Evolutionary conservation across 2,329 filamentous ascomycete genomes (phyloP).

Genomic region (Zymoseptoria tritici): DNA sequence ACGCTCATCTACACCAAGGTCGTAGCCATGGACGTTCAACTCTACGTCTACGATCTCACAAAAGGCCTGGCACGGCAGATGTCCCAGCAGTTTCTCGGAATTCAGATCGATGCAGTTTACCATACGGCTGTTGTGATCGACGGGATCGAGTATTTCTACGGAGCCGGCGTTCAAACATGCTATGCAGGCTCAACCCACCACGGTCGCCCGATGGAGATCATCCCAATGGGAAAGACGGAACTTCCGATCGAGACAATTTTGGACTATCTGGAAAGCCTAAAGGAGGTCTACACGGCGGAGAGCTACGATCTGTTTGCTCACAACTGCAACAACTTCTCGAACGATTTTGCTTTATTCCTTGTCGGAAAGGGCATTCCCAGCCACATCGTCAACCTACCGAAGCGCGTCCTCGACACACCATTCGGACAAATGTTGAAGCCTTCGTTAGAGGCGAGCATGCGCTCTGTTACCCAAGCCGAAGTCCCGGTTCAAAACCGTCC

Average conservation of each 20-base stretch:
- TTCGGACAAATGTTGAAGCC: conserved; percentile 83
- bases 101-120: conserved; percentile 83
- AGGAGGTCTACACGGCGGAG: conserved; percentile 66
- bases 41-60: conserved; percentile 48
- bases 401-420: conserved; percentile 76
- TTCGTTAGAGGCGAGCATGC: conserved; percentile 60
- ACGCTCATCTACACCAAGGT: too few relatives aligned
- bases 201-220: conserved; percentile 69
- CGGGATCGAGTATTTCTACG: conserved; percentile 84
- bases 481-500: conserved; percentile 32
- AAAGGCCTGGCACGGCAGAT: conserved; percentile 40
- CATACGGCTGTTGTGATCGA: conserved; percentile 85
- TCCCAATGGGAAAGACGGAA: conserved; percentile 68
- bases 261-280: conserved; percentile 80
- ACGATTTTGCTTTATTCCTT: conserved; percentile 84
- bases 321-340: conserved; percentile 97
- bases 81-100: conserved; percentile 53
- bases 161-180: conserved; percentile 77
- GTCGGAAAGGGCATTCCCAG: conserved; percentile 81
- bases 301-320: conserved; percentile 84
- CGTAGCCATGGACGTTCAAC: conserved; percentile 40
- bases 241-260: conserved; percentile 73
- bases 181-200: conserved; percentile 77
- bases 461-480: conserved; percentile 54
- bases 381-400: conserved; percentile 77